phyloP scores from a whole-genome alignment of 345 rosid species.

The Lepidium sativum region DNA sequence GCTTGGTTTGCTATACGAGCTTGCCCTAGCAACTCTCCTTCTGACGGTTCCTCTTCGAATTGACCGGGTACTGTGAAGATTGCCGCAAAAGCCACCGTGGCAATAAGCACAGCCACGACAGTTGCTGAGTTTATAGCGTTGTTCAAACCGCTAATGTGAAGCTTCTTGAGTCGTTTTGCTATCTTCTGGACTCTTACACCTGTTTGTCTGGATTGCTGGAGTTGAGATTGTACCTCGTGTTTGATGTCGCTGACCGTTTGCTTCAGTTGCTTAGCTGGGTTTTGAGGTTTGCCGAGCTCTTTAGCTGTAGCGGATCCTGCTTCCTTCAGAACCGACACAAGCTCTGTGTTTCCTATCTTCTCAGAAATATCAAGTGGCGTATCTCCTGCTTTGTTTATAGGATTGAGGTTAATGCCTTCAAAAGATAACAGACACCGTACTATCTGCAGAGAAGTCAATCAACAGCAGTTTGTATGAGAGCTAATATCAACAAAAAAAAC shows the following conservation, averaged over 20 bases:
- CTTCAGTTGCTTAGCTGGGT: constrained; percentile 86
- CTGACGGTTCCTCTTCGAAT: constrained; percentile 41
- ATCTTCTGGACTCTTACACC: constrained; percentile 82
- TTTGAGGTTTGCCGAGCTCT: constrained; percentile 67
- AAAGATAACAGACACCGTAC: constrained; percentile 56
- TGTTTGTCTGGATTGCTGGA: constrained; percentile 91
- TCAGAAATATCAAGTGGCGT: constrained; percentile 86
- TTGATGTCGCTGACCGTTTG: constrained; percentile 98
- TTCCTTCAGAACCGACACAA: constrained; percentile 50
- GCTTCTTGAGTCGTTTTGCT: constrained; percentile 87
- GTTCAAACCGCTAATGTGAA: constrained; percentile 94
- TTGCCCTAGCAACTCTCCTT: constrained; percentile 54
- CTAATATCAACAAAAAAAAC: background rate
- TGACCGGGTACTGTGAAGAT: constrained; percentile 98
- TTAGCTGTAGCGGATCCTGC: constrained; percentile 77
- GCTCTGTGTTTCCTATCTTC: constrained; percentile 48
- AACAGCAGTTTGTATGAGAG: background rate
- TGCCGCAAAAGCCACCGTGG: constrained; percentile 98
- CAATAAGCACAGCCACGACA: constrained; percentile 91
- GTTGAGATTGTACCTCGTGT: constrained; percentile 94
- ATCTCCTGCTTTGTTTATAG: constrained; percentile 79
- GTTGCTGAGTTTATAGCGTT: constrained; percentile 94
- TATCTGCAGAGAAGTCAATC: constrained; percentile 46
- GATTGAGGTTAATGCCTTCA: constrained; percentile 59
- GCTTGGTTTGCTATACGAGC: constrained; percentile 66